Conservation (phyloP, 257 asterid genomes). For the Primulina tabacum region DNA sequence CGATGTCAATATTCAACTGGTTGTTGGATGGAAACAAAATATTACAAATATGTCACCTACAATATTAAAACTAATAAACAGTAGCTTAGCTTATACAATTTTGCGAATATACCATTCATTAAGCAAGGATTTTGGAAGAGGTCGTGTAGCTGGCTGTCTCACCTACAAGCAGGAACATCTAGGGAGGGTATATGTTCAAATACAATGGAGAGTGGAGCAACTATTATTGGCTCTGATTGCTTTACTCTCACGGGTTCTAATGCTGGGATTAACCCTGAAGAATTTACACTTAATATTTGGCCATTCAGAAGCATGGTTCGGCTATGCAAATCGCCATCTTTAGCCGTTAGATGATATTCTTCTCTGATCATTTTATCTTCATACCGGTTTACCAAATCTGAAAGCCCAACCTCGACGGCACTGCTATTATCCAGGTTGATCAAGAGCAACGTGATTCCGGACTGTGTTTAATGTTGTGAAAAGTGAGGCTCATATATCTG, state of each 20-base stretch:
- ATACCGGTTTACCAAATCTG: constrained; percentile 6
- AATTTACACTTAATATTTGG: constrained; percentile 40
- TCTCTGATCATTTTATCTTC: constrained; percentile 36
- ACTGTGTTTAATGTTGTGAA: constrained; percentile 32
- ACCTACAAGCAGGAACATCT: constrained; percentile 58
- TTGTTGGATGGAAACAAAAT: no score
- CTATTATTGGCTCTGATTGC: constrained; percentile 39
- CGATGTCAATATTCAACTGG: no score
- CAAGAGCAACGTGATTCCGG: constrained; percentile 64
- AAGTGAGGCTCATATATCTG: background rate
- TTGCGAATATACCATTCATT: no score
- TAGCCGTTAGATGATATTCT: constrained; percentile 76
- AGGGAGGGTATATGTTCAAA: constrained; percentile 58
- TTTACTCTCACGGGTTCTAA: constrained; percentile 47
- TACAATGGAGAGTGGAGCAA: constrained; percentile 71
- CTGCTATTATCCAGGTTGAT: constrained; percentile 66
- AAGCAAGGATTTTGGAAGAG: no score
- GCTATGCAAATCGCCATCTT: constrained; percentile 72
- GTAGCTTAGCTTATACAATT: no score
- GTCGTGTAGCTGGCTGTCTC: background rate
- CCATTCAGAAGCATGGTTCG: constrained; percentile 73
- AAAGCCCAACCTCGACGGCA: constrained; percentile 42
- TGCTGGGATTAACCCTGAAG: constrained; percentile 57
- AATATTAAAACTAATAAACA: no score
- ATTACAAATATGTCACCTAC: no score